Percentiles rank a stretch among this genome's conserved stretches.
These are phyloP conservation scores for Bryoglossum gracile DNA, from an alignment of 495 filamentous ascomycete genomes.

Conservation along the genomic window DNA sequence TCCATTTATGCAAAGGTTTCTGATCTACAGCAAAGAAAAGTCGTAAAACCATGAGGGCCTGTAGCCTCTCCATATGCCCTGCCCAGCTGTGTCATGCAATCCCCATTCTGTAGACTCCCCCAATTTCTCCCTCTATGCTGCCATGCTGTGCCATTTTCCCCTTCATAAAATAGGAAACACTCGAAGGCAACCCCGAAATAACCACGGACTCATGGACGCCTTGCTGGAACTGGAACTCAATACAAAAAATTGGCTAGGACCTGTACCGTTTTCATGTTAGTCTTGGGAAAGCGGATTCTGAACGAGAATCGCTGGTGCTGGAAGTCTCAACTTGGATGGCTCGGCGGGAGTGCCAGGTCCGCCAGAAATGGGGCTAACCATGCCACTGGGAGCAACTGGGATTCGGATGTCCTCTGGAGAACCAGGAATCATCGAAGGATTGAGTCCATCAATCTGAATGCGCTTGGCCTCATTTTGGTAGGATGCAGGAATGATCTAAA, in stretches of 20 bases:
- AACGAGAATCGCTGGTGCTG: background rate
- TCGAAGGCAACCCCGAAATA: background rate
- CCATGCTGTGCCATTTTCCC: background rate
- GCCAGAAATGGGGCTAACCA: slow-evolving; percentile 18
- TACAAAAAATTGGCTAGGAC: background rate
- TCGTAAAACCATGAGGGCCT: background rate
- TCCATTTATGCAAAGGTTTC: background rate
- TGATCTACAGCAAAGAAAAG: background rate
- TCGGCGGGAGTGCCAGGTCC: slow-evolving; percentile 21
- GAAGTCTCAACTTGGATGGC: background rate
- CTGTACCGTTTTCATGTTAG: background rate
- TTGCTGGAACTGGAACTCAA: background rate
- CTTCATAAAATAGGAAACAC: background rate
- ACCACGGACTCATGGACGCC: background rate
- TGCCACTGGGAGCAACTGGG: slow-evolving; percentile 44
- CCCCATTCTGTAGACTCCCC: background rate
- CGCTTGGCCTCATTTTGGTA: slow-evolving; percentile 94
- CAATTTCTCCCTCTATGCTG: background rate
- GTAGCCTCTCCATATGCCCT: background rate
- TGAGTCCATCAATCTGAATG: slow-evolving; percentile 65
- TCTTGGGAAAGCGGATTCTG: slow-evolving; percentile 10
- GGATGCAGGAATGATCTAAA: slow-evolving; percentile 83
- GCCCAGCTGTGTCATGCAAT: background rate
- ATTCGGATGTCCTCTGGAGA: slow-evolving; percentile 82
- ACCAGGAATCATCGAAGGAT: slow-evolving; percentile 48